Percentiles rank a stretch among this genome's conserved stretches.
phyloP scores from a whole-genome alignment of 2,329 filamentous ascomycete genomes.

The Phaeosphaeria sp. region DNA sequence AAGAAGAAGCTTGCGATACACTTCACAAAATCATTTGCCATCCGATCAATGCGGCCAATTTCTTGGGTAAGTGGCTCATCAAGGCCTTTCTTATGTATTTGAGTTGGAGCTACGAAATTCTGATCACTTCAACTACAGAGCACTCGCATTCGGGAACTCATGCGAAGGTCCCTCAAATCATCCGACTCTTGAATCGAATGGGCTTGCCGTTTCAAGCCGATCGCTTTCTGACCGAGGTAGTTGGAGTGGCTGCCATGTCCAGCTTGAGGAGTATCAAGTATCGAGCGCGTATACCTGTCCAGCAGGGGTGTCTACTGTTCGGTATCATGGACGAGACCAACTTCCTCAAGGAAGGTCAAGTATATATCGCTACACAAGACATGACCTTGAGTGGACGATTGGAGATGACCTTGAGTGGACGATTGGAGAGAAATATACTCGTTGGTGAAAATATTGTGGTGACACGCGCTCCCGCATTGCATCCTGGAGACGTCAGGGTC shows the following conservation, averaged over 20 bases:
- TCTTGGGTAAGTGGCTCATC: conserved; percentile 54
- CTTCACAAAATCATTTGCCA: conserved; percentile 66
- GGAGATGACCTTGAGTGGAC: conserved; percentile 28
- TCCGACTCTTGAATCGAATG: conserved; percentile 64
- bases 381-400: conserved; percentile 32
- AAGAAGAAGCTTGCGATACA: conserved; percentile 65
- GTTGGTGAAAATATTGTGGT: conserved; percentile 61
- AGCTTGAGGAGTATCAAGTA: conserved; percentile 79
- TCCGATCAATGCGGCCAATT: conserved; percentile 67
- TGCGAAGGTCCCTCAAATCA: conserved; percentile 67
- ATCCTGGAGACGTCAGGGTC: conserved; percentile 80
- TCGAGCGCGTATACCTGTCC: conserved; percentile 75
- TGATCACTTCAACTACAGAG: background rate
- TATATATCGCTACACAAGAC: conserved; percentile 68
- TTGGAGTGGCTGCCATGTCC: conserved; percentile 73
- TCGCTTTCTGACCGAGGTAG: conserved; percentile 70
- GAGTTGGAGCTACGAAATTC: no score
- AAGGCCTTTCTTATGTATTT: background rate
- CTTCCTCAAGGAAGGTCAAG: conserved; percentile 68
- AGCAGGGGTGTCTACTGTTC: conserved; percentile 75
- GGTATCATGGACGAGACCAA: conserved; percentile 85
- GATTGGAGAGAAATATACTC: conserved; percentile 16
- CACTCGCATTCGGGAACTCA: conserved; percentile 59
- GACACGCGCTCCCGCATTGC: conserved; percentile 80
- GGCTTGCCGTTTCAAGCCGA: conserved; percentile 72